phyloP scores from a whole-genome alignment of 2,329 filamentous ascomycete species.

The Trichoderma atroviride region DNA sequence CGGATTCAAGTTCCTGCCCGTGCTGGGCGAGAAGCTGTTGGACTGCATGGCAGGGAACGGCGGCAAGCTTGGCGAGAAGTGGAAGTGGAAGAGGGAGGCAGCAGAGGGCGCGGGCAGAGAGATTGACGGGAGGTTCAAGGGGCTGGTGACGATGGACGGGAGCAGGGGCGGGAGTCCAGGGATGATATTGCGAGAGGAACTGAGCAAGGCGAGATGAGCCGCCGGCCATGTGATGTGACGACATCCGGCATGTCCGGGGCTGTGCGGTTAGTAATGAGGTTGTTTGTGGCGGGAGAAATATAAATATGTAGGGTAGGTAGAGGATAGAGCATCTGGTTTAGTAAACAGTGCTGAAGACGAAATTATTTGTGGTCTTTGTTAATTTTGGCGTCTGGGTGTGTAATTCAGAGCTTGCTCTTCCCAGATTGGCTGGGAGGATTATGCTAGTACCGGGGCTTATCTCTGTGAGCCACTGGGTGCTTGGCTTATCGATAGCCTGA shows the following conservation, averaged over 20 bases:
- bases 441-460: conserved; percentile 30
- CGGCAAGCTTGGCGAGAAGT: conserved; percentile 57
- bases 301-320: neutral
- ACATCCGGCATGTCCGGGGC: conserved; percentile 2
- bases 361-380: conserved; percentile 11
- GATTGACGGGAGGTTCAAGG: conserved; percentile 42
- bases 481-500: neutral
- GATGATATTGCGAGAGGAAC: conserved; percentile 50
- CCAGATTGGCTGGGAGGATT: neutral
- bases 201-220: conserved; percentile 29
- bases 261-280: neutral
- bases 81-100: conserved; percentile 65
- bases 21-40: conserved; percentile 64
- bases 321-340: neutral
- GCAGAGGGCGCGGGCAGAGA: conserved; percentile 40
- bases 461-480: neutral
- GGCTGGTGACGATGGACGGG: conserved; percentile 55
- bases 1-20: conserved; percentile 70
- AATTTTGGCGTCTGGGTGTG: neutral
- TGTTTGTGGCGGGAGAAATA: neutral
- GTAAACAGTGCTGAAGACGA: neutral
- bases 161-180: conserved; percentile 53
- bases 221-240: neutral
- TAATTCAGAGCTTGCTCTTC: neutral
- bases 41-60: conserved; percentile 55